A percentile compares a stretch with the other conserved stretches of the same genome.
Conservation (phyloP, 2,329 filamentous ascomycete genomes). For the Phaeosphaeria sp. region DNA sequence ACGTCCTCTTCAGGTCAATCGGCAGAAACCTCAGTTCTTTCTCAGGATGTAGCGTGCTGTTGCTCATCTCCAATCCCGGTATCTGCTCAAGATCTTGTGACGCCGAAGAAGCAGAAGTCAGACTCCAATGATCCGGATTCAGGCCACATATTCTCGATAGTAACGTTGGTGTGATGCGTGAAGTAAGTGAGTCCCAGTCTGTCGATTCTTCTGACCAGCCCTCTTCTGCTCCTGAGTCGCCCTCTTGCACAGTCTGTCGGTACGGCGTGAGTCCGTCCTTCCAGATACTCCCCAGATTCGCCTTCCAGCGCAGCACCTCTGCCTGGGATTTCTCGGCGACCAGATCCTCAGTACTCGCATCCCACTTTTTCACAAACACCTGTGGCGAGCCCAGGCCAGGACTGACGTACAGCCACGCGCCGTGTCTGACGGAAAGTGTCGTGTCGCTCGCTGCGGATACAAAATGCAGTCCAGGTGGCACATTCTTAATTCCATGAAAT, state of each 20-base stretch:
- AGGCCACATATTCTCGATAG: conserved; percentile 59
- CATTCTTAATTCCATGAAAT: conserved; percentile 66
- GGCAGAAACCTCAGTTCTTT: conserved; percentile 62
- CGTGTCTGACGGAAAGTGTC: conserved; percentile 66
- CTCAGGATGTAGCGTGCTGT: conserved; percentile 39
- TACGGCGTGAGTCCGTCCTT: conserved; percentile 59
- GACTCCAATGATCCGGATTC: conserved; percentile 58
- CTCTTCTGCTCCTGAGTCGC: conserved; percentile 36
- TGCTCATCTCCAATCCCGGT: conserved; percentile 58
- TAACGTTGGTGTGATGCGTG: conserved; percentile 56
- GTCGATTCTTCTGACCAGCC: conserved; percentile 51
- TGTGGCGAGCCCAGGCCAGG: conserved; percentile 45
- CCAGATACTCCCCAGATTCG: conserved; percentile 65
- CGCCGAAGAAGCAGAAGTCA: conserved; percentile 66
- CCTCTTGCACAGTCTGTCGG: conserved; percentile 49
- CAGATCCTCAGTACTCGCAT: conserved; percentile 55
- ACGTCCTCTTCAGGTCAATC: conserved; percentile 67
- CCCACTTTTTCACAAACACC: conserved; percentile 66
- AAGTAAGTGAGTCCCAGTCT: conserved; percentile 63
- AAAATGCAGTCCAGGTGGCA: conserved; percentile 67
- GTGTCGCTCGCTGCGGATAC: conserved; percentile 66
- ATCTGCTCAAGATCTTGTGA: conserved; percentile 65
- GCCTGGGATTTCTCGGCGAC: conserved; percentile 50
- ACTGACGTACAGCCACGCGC: conserved; percentile 65
- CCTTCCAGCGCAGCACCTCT: conserved; percentile 58